Base-by-base conservation (phyloP, 1,284 basidiomycete genomes). In the Trametes hirsuta region DNA sequence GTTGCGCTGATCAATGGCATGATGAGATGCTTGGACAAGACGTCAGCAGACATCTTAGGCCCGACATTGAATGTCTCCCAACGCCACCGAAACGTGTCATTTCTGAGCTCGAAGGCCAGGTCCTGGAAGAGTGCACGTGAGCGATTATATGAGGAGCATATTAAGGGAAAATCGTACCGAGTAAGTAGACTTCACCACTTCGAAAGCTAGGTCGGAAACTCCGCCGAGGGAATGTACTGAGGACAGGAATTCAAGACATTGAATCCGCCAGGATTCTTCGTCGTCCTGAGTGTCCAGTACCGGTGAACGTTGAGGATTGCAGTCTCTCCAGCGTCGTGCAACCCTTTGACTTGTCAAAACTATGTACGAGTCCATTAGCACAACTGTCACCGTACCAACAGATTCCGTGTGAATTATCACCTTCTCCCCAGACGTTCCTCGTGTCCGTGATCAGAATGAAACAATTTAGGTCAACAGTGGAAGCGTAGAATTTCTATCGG, bases 21-120 rank as follows among this genome's bases (percentile, higher is more conserved):
- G 62, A 92, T 85, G 64, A 92, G 83, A 63, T 92, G 90, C 63
- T 81, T 85, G 59, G 90, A 91, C 51, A 92, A 78, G 53, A 91
- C 75, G 51, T 89, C 85, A 54, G 90, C 82, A 41, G 89, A 87
- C 42, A 75, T 66, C 70, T 80, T 87, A 69, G 85, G 76, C 18
- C 88, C 88, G 39, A 88, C 68, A 63, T 80, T 81, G 71, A 80
- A 83, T 15, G 86, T 81, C 71, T 92, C 89, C 90, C 90, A 92
- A 74, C 81, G 80, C 90, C 90, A 92, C 74, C 84, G 86, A 74
- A 90, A 88, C 8, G 73, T 69, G 25, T 81, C 78, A 59, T 77
- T 82, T 65, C 83, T 81, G 34, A 92, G 65, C 66, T 82, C 79
- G 58, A 90, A 80, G 3, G 87, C 81, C 24, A 89, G 70, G 71